A percentile compares a stretch with the other conserved stretches of the same genome.
phyloP scores from a whole-genome alignment of 1,284 basidiomycete species.

The Fomitiporia mediterranea region DNA sequence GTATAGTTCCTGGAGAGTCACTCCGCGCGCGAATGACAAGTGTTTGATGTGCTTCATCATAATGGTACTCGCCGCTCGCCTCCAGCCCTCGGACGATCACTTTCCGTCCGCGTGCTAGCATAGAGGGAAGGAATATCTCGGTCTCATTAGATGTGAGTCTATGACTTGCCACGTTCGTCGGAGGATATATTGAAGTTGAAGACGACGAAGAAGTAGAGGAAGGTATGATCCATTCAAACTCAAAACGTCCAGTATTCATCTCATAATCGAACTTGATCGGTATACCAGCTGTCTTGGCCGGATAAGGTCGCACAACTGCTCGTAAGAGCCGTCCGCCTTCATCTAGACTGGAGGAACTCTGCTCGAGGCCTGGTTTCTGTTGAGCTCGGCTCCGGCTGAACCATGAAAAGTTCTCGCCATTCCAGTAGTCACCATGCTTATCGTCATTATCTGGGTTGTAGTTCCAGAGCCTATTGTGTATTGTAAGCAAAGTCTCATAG shows the following conservation, averaged over 20 bases:
- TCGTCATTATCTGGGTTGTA: slow-evolving; percentile 91
- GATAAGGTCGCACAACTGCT: slow-evolving; percentile 74
- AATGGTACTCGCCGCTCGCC: slow-evolving; percentile 41
- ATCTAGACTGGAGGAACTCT: slow-evolving; percentile 63
- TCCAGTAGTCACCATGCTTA: slow-evolving; percentile 84
- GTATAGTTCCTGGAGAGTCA: slow-evolving; percentile 39
- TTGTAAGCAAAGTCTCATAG: background rate
- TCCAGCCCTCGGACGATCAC: slow-evolving; percentile 53
- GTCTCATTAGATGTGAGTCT: slow-evolving; percentile 53
- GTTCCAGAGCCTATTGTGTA: slow-evolving; percentile 73
- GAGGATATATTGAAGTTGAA: slow-evolving; percentile 8
- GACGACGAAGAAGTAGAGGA: background rate
- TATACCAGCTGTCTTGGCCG: slow-evolving; percentile 73
- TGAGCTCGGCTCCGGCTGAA: slow-evolving; percentile 62
- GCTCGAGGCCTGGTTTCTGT: slow-evolving; percentile 37
- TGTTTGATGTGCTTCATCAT: slow-evolving; percentile 63
- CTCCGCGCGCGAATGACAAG: slow-evolving; percentile 53
- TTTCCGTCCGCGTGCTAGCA: slow-evolving; percentile 51
- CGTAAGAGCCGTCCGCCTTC: slow-evolving; percentile 76
- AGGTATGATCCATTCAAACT: slow-evolving; percentile 56
- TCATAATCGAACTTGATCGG: slow-evolving; percentile 68
- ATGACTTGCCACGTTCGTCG: slow-evolving; percentile 4
- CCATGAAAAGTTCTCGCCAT: slow-evolving; percentile 95
- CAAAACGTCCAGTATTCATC: slow-evolving; percentile 59
- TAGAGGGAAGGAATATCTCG: slow-evolving; percentile 75